Percentiles rank a stretch among this genome's conserved stretches.
phyloP scores from a whole-genome alignment of 441 rosid genomes.

The Corymbia calophylla region DNA sequence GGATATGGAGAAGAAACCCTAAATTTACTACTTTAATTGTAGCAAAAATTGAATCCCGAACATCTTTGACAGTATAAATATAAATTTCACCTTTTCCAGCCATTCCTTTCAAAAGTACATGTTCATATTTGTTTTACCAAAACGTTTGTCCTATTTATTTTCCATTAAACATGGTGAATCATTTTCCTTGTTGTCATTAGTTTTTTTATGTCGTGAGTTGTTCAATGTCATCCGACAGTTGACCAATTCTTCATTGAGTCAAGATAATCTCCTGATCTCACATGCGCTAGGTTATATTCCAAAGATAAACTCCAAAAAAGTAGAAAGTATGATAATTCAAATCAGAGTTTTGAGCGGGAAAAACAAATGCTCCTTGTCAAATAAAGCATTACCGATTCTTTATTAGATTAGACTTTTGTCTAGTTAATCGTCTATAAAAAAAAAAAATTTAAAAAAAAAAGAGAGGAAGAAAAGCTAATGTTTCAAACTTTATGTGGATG shows the following conservation, averaged over 20 bases:
- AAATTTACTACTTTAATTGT: not conserved
- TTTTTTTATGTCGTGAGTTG: not conserved
- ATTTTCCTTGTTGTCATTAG: not conserved
- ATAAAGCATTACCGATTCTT: not conserved
- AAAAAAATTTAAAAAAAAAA: too few species aligned
- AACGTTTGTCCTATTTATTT: not conserved
- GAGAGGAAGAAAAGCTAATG: not conserved
- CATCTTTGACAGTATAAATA: not conserved
- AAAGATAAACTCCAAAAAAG: rapidly evolving
- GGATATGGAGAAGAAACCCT: not conserved
- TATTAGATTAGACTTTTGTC: not conserved
- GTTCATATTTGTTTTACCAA: not conserved
- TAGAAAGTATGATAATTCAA: too few species aligned
- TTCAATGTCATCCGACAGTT: not conserved
- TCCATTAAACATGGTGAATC: not conserved
- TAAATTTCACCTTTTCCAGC: not conserved
- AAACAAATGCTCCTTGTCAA: not conserved
- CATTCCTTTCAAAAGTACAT: not conserved
- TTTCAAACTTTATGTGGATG: not conserved
- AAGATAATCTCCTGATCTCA: not conserved
- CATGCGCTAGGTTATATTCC: too few species aligned
- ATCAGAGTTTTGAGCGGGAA: too few species aligned
- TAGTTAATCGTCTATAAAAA: not conserved
- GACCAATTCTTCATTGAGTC: not conserved
- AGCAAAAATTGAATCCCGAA: not conserved